Conservation (phyloP, 371 early-diverging fungal species). For the Mucor indicus region DNA sequence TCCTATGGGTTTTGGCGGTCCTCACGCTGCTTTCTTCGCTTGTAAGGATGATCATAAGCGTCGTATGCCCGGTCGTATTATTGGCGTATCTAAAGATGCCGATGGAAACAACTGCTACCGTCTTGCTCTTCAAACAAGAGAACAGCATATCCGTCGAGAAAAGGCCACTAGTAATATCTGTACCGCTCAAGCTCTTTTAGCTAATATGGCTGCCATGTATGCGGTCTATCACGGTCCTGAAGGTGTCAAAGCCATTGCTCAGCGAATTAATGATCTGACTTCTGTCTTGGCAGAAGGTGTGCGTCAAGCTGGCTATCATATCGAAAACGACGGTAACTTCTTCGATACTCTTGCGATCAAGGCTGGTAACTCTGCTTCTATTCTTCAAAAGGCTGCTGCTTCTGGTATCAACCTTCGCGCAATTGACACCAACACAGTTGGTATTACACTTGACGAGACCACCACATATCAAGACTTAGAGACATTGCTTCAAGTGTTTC, state of each 20-base stretch:
- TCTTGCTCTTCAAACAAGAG: constrained; percentile 94
- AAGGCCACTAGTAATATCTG: constrained; percentile 98
- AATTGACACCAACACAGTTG: constrained; percentile 71
- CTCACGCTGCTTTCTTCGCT: constrained; percentile 98
- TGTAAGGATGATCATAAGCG: constrained; percentile 90
- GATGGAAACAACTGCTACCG: constrained; percentile 87
- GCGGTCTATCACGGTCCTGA: constrained; percentile 97
- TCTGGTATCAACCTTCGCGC: constrained; percentile 85
- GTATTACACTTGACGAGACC: constrained; percentile 91
- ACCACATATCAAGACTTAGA: constrained; percentile 77
- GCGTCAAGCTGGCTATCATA: constrained; percentile 63
- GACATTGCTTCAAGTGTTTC: constrained; percentile 72
- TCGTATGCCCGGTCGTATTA: constrained; percentile 92
- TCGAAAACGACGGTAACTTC: constrained; percentile 76
- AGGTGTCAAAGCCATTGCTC: constrained; percentile 87
- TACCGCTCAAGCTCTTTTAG: constrained; percentile 92
- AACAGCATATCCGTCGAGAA: constrained; percentile 98
- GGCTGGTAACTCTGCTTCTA: constrained; percentile 58
- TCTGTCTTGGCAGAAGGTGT: constrained; percentile 75
- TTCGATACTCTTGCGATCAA: constrained; percentile 93
- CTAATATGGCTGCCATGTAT: constrained; percentile 94
- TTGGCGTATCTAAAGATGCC: constrained; percentile 94
- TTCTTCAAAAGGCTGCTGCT: constrained; percentile 71
- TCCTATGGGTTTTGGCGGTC: constrained; percentile 97
- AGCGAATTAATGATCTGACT: constrained; percentile 89